Conservation (phyloP, 208 protist species). For the Leishmania martiniquensis region DNA sequence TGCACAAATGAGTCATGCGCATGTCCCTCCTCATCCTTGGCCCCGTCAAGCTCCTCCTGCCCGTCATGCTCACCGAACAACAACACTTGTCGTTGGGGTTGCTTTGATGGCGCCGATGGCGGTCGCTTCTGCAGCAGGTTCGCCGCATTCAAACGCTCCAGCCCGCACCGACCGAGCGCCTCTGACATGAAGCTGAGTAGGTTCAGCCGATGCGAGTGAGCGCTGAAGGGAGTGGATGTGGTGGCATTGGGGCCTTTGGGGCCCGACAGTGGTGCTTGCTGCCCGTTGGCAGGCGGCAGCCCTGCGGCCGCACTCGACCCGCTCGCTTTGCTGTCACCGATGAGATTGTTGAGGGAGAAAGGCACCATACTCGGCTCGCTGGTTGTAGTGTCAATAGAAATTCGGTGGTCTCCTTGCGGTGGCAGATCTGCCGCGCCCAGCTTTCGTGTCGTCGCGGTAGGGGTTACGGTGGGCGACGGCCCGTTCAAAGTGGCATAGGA, state of each 20-base stretch:
- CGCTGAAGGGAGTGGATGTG: neutral
- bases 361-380: constrained; percentile 53
- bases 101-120: constrained; percentile 22
- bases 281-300: neutral
- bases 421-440: neutral
- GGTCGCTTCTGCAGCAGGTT: neutral
- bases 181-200: constrained; percentile 84
- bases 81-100: neutral
- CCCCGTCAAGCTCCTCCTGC: neutral
- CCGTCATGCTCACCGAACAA: neutral
- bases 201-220: constrained; percentile 38
- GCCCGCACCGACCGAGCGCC: constrained; percentile 27
- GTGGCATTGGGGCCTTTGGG: neutral
- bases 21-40: neutral
- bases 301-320: neutral
- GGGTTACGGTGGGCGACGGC: neutral
- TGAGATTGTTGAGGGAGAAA: constrained; percentile 32
- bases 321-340: neutral
- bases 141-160: constrained; percentile 8
- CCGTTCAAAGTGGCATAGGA: neutral
- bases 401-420: neutral
- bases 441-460: neutral
- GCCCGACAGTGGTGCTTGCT: neutral
- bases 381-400: constrained; percentile 6
- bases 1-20: neutral